Conservation (phyloP, 2,329 filamentous ascomycete species). For the Claviceps sorghi region DNA sequence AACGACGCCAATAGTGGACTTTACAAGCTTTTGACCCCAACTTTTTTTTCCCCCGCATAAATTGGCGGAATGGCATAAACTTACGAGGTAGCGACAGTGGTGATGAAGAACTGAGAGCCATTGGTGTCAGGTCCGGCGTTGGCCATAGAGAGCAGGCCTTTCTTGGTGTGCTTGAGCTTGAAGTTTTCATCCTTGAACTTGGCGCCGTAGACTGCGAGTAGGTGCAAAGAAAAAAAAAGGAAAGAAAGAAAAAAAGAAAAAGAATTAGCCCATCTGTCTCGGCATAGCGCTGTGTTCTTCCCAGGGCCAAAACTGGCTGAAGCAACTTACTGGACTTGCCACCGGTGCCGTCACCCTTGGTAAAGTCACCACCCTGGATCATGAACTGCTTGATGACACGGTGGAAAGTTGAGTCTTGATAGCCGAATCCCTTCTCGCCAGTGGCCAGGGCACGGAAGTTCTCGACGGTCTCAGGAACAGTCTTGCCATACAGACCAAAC, state of each 20-base stretch:
- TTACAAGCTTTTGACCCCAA: too few species aligned
- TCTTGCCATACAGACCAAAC: constrained; percentile 77
- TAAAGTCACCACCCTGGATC: constrained; percentile 87
- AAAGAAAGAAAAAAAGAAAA: too few species aligned
- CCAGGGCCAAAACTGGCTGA: not conserved
- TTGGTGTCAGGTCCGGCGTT: constrained; percentile 78
- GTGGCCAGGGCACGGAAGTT: constrained; percentile 72
- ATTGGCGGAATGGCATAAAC: constrained; percentile 11
- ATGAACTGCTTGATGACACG: constrained; percentile 84
- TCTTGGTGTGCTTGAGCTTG: constrained; percentile 85
- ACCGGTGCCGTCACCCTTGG: constrained; percentile 65
- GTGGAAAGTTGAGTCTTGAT: constrained; percentile 71
- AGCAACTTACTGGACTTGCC: constrained; percentile 59
- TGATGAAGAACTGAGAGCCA: constrained; percentile 85
- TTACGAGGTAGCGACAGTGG: constrained; percentile 63
- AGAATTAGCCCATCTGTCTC: constrained; percentile 10
- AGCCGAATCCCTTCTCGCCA: constrained; percentile 75
- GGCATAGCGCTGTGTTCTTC: not conserved
- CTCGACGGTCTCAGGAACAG: constrained; percentile 59
- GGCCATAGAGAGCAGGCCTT: constrained; percentile 71
- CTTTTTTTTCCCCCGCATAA: not conserved
- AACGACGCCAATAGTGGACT: not conserved
- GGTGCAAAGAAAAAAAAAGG: not conserved
- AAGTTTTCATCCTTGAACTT: constrained; percentile 88
- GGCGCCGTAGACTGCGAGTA: constrained; percentile 53